Conservation (phyloP, 768 basidiomycete species). For the Russula compacta region DNA sequence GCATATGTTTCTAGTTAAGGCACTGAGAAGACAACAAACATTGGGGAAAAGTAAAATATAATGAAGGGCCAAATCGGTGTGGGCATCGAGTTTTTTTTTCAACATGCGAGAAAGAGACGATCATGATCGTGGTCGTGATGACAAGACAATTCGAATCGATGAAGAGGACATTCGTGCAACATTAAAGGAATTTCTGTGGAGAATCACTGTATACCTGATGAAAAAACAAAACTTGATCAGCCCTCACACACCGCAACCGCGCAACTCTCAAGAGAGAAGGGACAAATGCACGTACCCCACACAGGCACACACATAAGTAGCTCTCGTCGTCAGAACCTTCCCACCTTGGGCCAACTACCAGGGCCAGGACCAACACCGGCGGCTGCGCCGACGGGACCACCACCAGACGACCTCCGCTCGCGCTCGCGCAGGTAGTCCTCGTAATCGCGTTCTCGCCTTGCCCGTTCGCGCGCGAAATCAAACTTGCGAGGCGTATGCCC, state of each 20-base stretch:
- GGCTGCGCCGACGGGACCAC: background rate
- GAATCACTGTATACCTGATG: too few species aligned
- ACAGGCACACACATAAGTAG: background rate
- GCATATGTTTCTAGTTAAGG: too few species aligned
- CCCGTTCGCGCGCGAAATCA: conserved; percentile 1
- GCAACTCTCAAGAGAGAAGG: background rate
- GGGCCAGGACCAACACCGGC: background rate
- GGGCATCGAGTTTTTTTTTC: too few species aligned
- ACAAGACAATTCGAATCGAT: too few species aligned
- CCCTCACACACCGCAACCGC: background rate
- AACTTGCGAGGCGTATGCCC: background rate
- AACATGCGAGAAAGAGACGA: too few species aligned
- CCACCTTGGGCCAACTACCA: background rate
- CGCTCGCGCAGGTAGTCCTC: background rate
- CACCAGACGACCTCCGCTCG: background rate
- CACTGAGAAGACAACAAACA: too few species aligned
- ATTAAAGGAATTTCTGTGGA: too few species aligned
- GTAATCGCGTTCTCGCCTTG: background rate
- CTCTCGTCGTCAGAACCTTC: background rate
- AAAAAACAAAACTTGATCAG: too few species aligned
- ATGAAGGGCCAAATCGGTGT: too few species aligned
- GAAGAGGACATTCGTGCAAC: too few species aligned
- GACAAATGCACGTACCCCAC: background rate
- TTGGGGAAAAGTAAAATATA: too few species aligned
- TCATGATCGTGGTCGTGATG: too few species aligned